A percentile compares a stretch with the other conserved stretches of the same genome.
phyloP scores from a whole-genome alignment of 345 rosid species.

The Dimocarpus longan region DNA sequence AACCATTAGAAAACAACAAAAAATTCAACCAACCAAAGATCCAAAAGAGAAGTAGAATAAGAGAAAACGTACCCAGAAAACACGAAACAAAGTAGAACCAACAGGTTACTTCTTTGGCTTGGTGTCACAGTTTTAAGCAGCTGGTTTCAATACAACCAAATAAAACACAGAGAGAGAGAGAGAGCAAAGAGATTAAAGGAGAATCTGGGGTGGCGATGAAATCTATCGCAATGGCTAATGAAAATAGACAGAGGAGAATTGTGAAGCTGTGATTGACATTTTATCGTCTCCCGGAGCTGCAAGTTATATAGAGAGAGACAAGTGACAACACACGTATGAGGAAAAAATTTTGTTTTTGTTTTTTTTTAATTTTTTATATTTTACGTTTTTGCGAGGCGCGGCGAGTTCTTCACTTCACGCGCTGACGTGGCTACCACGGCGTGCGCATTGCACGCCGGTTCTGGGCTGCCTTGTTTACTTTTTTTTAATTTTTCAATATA shows the following conservation, averaged over 20 bases:
- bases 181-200: background rate
- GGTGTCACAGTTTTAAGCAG: background rate
- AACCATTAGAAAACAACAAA: background rate
- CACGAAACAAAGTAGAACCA: background rate
- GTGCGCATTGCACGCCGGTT: constrained; percentile 13
- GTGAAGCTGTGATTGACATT: background rate
- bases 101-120: background rate
- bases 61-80: constrained; percentile 4
- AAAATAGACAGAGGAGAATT: background rate
- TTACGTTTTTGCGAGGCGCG: background rate
- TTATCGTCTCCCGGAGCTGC: background rate
- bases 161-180: background rate
- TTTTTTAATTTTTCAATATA: background rate
- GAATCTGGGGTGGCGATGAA: background rate
- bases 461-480: background rate
- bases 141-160: background rate
- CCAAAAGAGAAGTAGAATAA: background rate
- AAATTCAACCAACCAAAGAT: background rate
- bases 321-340: background rate
- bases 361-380: background rate
- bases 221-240: background rate
- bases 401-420: background rate
- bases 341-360: background rate
- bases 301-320: background rate
- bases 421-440: constrained; percentile 14